Base-by-base conservation (phyloP, 1,284 basidiomycete genomes). In the Ganoderma lingzhi region DNA sequence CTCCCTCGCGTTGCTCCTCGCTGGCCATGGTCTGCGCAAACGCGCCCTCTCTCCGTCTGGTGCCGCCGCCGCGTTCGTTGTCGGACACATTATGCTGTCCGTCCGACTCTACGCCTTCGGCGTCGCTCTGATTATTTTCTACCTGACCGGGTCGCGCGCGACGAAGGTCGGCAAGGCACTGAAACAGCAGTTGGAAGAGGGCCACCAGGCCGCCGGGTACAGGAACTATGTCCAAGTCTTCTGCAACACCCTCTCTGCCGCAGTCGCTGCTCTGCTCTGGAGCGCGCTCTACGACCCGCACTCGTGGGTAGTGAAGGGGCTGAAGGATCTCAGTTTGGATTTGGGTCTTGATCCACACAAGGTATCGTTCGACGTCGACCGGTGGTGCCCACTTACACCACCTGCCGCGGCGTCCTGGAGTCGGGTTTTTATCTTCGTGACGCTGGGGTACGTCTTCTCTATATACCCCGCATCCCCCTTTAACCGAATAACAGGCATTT, bases 161-260 rank as follows among this genome's bases (percentile, higher is more conserved):
- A 98, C 96, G 6, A 96, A 96, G 86, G 91, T 91, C 69, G 89
- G 93, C 30, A 90, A 89, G 76, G 79, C 84, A 61, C 81, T 82
- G 64, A 99, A 98, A 79, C 88, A 88, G 1, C 82, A 82, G 69
- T 84, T 97, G 35, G 97, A 99, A 78, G 93, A 93, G 62, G 93
- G 90, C 0, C 89, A 92, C 73, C 87, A 92, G 58, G 87, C 87
- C 60, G 85, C 82, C 0, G 93, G 92, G 0, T 91, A 96, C 78
- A 85, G 96, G 35, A 87, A 84, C 37, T 92, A 88, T 15, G 87
- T 88, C 79, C 96, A 98, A 81, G 95, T 96, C 19, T 78, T 96
- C 9, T 90, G 89, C 81, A 96, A 96, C 78, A 93, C 92, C 32
- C 84, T 89, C n/a, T 86, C 90, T 12, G 93, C 92, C 0, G 80